phyloP scores from a whole-genome alignment of 163 green algal genomes.

The Scenedesmus sp. region DNA sequence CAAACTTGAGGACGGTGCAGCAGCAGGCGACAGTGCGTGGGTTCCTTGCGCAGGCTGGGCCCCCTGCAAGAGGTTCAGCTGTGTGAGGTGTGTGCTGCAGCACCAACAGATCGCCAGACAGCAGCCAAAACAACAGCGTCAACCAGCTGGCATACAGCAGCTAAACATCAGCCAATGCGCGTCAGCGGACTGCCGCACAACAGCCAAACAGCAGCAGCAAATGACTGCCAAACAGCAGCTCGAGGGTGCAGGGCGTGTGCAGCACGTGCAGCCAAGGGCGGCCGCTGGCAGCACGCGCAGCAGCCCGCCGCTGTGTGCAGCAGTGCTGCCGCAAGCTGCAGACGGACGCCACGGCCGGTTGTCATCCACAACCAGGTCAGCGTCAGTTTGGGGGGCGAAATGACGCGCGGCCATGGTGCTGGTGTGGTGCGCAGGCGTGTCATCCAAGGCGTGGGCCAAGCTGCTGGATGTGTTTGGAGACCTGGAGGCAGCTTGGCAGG shows the following conservation, averaged over 20 bases:
- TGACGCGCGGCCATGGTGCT: neutral
- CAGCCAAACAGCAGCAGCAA: neutral
- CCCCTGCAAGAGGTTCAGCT: neutral
- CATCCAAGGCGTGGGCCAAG: slow-evolving; percentile 39
- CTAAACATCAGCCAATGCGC: too few species aligned
- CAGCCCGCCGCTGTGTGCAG: too few species aligned
- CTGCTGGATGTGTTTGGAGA: slow-evolving; percentile 53
- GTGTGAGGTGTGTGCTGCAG: neutral
- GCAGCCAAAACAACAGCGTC: neutral
- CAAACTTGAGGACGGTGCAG: neutral
- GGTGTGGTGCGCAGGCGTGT: slow-evolving; percentile 5
- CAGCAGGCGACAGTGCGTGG: neutral
- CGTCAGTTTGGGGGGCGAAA: too few species aligned
- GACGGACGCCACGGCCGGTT: too few species aligned
- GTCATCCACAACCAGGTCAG: too few species aligned
- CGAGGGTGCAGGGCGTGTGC: too few species aligned
- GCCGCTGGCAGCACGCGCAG: too few species aligned
- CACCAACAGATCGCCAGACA: neutral
- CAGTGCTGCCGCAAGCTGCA: neutral
- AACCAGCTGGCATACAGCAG: too few species aligned
- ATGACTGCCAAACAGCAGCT: too few species aligned
- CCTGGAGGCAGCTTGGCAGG: slow-evolving; percentile 42
- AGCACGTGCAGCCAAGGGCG: too few species aligned
- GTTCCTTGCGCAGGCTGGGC: neutral
- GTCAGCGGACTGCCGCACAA: too few species aligned